phyloP scores from a whole-genome alignment of 768 basidiomycete species.

The Mycena rebaudengoi region DNA sequence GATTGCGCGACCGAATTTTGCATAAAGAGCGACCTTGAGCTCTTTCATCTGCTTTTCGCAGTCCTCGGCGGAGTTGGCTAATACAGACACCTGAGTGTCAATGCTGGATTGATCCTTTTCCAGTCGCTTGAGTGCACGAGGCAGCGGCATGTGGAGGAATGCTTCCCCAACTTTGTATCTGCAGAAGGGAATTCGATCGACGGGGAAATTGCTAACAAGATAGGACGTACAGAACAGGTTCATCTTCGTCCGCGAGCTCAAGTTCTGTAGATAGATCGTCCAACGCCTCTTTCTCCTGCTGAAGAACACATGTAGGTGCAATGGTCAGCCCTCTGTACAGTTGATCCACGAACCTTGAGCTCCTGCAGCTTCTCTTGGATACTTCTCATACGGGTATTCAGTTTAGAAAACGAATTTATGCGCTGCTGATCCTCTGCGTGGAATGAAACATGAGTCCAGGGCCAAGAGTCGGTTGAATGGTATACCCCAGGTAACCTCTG shows the following conservation, averaged over 20 bases:
- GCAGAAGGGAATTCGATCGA: conserved; percentile 1
- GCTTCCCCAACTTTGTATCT: conserved; percentile 93
- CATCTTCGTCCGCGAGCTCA: conserved; percentile 88
- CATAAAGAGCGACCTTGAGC: conserved; percentile 82
- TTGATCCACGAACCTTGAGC: conserved; percentile 67
- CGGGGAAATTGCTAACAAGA: not conserved
- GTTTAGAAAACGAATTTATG: conserved; percentile 92
- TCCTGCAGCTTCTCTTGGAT: conserved; percentile 76
- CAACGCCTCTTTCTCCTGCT: conserved; percentile 96
- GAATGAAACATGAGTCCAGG: conserved; percentile 13
- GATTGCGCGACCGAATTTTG: conserved; percentile 92
- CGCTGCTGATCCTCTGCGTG: conserved; percentile 81
- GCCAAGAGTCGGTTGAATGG: conserved; percentile 5
- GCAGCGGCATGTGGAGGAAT: conserved; percentile 81
- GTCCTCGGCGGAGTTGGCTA: conserved; percentile 63
- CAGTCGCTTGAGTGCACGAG: conserved; percentile 74
- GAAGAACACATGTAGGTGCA: conserved; percentile 12
- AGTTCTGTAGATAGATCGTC: conserved; percentile 90
- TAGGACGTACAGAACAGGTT: conserved; percentile 73
- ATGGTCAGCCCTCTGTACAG: conserved; percentile 1
- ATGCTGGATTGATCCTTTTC: conserved; percentile 73
- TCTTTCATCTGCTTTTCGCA: conserved; percentile 82
- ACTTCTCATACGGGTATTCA: conserved; percentile 79
- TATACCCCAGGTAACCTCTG: conserved; percentile 88
- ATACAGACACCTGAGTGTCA: conserved; percentile 58